Conservation (phyloP, 768 basidiomycete genomes). For the Tulasnella sp. region DNA sequence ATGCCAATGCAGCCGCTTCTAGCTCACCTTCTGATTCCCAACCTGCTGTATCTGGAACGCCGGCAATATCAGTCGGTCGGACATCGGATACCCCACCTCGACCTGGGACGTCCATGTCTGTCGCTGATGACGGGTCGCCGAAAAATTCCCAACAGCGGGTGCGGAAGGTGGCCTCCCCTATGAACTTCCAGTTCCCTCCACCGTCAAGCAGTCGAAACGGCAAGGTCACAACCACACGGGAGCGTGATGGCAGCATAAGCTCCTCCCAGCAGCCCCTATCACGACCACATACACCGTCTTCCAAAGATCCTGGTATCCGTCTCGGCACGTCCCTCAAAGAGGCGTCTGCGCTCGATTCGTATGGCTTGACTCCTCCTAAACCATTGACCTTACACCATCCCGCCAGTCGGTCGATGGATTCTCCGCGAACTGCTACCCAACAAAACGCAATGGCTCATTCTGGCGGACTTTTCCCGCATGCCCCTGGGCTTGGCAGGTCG, state of each 20-base stretch:
- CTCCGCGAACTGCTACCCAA: neutral
- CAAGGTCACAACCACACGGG: too few relatives aligned
- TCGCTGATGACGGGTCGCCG: neutral
- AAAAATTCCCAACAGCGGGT: neutral
- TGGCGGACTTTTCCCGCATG: neutral
- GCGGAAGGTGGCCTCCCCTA: slow-evolving; percentile 21
- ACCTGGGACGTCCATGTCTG: slow-evolving; percentile 15
- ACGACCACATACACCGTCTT: slow-evolving; percentile 5
- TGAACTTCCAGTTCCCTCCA: slow-evolving; percentile 31
- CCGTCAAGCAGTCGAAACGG: slow-evolving; percentile 9
- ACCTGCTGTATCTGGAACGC: slow-evolving; percentile 5
- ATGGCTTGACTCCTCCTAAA: slow-evolving; percentile 12
- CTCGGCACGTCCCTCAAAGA: neutral
- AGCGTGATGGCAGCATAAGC: too few relatives aligned
- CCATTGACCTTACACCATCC: slow-evolving; percentile 4
- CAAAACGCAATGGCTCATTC: neutral
- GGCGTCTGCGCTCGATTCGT: neutral
- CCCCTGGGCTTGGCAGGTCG: neutral
- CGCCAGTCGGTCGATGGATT: slow-evolving; percentile 10
- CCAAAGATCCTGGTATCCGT: neutral
- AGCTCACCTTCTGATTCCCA: slow-evolving; percentile 17
- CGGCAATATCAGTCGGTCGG: slow-evolving; percentile 1
- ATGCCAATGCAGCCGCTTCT: slow-evolving; percentile 20
- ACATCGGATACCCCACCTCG: slow-evolving; percentile 21
- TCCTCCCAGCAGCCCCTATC: slow-evolving; percentile 1